These are phyloP conservation scores for Phanerodontia chrysosporium DNA, from an alignment of 768 basidiomycete species.

Conservation along the genomic window DNA sequence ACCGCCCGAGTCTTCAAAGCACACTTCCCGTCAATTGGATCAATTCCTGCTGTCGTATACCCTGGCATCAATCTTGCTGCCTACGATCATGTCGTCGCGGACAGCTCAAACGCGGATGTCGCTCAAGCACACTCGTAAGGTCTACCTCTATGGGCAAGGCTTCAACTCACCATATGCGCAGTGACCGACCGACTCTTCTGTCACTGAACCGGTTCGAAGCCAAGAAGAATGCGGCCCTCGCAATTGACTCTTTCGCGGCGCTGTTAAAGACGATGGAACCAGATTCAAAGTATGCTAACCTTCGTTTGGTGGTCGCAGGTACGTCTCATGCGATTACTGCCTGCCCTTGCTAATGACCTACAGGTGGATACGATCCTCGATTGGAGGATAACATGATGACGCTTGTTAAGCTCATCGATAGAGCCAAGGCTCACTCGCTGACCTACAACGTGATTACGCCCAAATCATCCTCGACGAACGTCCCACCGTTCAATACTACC, in stretches of 20 bases:
- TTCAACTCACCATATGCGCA: conserved; percentile 21
- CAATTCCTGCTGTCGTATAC: conserved; percentile 78
- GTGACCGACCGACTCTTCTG: conserved; percentile 67
- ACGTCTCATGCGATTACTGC: conserved; percentile 11
- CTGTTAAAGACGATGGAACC: conserved; percentile 32
- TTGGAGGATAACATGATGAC: conserved; percentile 79
- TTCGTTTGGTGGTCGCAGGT: conserved; percentile 83
- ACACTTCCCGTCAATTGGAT: conserved; percentile 66
- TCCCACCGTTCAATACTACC: conserved; percentile 40
- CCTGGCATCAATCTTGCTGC: conserved; percentile 86
- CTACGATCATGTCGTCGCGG: conserved; percentile 46
- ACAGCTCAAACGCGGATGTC: conserved; percentile 47
- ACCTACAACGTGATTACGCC: conserved; percentile 56
- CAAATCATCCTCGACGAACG: conserved; percentile 30
- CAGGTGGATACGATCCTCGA: conserved; percentile 89
- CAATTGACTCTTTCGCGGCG: conserved; percentile 71
- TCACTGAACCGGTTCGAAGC: conserved; percentile 93
- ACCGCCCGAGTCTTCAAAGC: conserved; percentile 77
- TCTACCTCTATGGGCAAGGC: conserved; percentile 3
- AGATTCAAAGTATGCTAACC: conserved; percentile 21
- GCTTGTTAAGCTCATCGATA: conserved; percentile 56
- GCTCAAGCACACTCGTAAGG: conserved; percentile 55
- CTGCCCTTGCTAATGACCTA: neutral
- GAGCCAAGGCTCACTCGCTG: conserved; percentile 50
- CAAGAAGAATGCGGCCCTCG: conserved; percentile 89